Conservation (phyloP, 352 stramenopile species). For the Phytophthora ramorum region DNA sequence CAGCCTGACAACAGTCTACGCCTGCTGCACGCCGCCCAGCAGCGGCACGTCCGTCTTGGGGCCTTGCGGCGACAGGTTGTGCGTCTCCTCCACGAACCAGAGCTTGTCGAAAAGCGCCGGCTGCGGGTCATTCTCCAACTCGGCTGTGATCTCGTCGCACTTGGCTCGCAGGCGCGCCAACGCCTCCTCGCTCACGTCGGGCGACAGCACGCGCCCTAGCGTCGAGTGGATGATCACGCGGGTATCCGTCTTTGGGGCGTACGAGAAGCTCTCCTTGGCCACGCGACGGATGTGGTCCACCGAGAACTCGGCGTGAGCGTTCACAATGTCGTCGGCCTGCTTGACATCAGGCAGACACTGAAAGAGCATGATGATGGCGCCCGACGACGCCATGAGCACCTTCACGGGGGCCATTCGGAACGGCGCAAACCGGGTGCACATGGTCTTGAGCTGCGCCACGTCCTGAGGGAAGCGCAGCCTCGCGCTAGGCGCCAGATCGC, state of each 20-base stretch:
- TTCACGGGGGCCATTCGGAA: slow-evolving; percentile 58
- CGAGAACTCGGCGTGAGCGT: slow-evolving; percentile 54
- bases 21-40: slow-evolving; percentile 21
- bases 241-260: slow-evolving; percentile 49
- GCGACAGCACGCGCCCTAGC: slow-evolving; percentile 60
- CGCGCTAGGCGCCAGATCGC: slow-evolving; percentile 55
- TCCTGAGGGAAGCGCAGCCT: slow-evolving; percentile 46
- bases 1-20: background rate
- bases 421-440: slow-evolving; percentile 46
- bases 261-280: slow-evolving; percentile 57
- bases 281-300: slow-evolving; percentile 61
- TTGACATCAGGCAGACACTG: slow-evolving; percentile 40
- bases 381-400: slow-evolving; percentile 66
- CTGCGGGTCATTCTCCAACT: slow-evolving; percentile 32
- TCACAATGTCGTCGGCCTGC: slow-evolving; percentile 23
- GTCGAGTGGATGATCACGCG: slow-evolving; percentile 78
- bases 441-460: slow-evolving; percentile 47
- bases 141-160: slow-evolving; percentile 63
- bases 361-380: slow-evolving; percentile 75
- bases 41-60: slow-evolving; percentile 55
- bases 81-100: slow-evolving; percentile 79
- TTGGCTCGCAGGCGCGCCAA: slow-evolving; percentile 45
- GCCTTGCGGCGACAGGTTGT: slow-evolving; percentile 63
- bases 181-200: slow-evolving; percentile 42
- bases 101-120: slow-evolving; percentile 54